Conservation (phyloP, 2,329 filamentous ascomycete species). For the Neocucurbitaria cava region DNA sequence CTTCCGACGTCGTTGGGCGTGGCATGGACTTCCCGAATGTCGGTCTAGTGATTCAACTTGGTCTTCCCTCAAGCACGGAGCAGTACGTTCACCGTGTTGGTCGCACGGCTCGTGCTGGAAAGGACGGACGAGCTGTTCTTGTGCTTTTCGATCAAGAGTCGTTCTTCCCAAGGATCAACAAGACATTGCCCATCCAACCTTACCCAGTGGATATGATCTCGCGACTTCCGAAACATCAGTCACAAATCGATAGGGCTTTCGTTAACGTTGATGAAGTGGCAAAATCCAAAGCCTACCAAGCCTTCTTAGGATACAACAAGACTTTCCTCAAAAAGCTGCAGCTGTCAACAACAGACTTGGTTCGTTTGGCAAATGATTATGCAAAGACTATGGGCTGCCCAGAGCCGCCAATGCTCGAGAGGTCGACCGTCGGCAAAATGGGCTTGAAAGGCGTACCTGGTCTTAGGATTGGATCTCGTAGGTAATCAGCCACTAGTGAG, state of each 20-base stretch:
- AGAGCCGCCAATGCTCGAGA: slow-evolving; percentile 55
- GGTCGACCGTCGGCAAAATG: slow-evolving; percentile 56
- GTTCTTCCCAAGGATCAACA: slow-evolving; percentile 60
- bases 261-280: slow-evolving; percentile 47
- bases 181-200: slow-evolving; percentile 58
- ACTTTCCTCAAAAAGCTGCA: slow-evolving; percentile 53
- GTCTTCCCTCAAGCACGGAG: slow-evolving; percentile 58
- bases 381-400: slow-evolving; percentile 53
- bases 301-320: slow-evolving; percentile 58
- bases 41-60: slow-evolving; percentile 57
- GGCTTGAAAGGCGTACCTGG: slow-evolving; percentile 55
- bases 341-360: slow-evolving; percentile 48
- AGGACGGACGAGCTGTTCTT: slow-evolving; percentile 61
- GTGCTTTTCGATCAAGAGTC: slow-evolving; percentile 60
- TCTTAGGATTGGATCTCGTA: slow-evolving; percentile 42
- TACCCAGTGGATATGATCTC: slow-evolving; percentile 54
- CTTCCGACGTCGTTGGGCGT: slow-evolving; percentile 56
- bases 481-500: neutral
- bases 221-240: slow-evolving; percentile 40
- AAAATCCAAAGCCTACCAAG: slow-evolving; percentile 55
- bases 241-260: slow-evolving; percentile 44
- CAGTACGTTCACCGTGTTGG: slow-evolving; percentile 55
- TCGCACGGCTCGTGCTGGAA: slow-evolving; percentile 52
- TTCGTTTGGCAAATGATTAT: slow-evolving; percentile 54
- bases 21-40: slow-evolving; percentile 62